These are phyloP conservation scores for Picea abies DNA, from an alignment of 83 land plant species.

Conservation along the genomic window DNA sequence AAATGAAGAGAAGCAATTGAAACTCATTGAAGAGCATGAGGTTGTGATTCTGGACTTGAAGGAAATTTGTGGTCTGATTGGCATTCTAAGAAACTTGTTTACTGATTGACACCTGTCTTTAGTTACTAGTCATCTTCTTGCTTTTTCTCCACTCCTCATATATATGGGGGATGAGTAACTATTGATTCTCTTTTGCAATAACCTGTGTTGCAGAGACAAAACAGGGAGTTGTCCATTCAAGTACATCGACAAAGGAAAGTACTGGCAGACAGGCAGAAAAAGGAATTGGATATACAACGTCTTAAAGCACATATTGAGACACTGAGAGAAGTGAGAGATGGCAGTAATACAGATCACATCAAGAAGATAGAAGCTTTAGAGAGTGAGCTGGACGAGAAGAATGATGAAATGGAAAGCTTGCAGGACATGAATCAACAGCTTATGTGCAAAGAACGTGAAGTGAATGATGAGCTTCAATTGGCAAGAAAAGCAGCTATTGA, in stretches of 20 bases:
- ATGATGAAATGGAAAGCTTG: constrained; percentile 12
- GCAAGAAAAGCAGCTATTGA: constrained; percentile 11
- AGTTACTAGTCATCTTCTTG: background rate
- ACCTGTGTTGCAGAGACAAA: background rate
- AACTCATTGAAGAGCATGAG: background rate
- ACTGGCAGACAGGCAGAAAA: background rate
- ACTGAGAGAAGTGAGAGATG: constrained; percentile 5
- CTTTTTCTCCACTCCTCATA: background rate
- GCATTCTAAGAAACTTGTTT: background rate
- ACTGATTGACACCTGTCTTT: background rate
- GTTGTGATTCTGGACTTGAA: background rate
- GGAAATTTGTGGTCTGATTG: background rate
- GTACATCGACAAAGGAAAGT: background rate
- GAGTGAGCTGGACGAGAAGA: background rate
- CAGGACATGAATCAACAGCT: background rate
- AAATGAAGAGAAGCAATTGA: background rate
- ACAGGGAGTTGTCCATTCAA: background rate
- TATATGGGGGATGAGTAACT: background rate
- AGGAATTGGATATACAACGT: background rate
- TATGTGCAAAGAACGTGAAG: background rate
- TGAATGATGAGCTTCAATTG: constrained; percentile 6
- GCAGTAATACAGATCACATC: background rate
- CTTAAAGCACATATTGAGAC: background rate
- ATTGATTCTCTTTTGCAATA: background rate
- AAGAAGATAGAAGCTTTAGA: constrained; percentile 10